A percentile compares a stretch with the other conserved stretches of the same genome.
Evolutionary conservation across 2,329 filamentous ascomycete genomes (phyloP).

Genomic region (Fusarium mundagurra): DNA sequence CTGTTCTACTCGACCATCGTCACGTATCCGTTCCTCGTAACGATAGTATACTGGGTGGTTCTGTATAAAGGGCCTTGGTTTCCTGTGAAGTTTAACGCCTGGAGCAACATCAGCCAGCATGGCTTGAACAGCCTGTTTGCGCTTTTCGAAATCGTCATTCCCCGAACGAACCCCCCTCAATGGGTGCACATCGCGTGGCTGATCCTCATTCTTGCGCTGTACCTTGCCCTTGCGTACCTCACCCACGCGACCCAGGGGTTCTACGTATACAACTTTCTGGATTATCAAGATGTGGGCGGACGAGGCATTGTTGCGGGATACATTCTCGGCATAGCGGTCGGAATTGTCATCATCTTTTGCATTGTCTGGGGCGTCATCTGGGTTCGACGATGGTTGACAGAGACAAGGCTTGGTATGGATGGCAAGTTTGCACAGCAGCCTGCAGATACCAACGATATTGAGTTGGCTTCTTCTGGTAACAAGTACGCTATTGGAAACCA

Average conservation of each 20-base stretch:
- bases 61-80: constrained; percentile 66
- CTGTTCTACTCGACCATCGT: constrained; percentile 71
- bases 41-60: constrained; percentile 75
- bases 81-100: constrained; percentile 60
- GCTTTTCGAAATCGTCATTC: constrained; percentile 77
- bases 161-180: constrained; percentile 68
- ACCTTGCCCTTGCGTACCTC: constrained; percentile 78
- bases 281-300: constrained; percentile 64
- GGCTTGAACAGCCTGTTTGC: constrained; percentile 78
- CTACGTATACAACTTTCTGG: constrained; percentile 83
- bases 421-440: constrained; percentile 53
- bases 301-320: constrained; percentile 68
- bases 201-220: constrained; percentile 75
- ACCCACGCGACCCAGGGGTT: constrained; percentile 75
- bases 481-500: constrained; percentile 30
- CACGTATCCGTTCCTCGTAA: constrained; percentile 74
- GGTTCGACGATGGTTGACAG: constrained; percentile 60
- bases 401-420: constrained; percentile 55
- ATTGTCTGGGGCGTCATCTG: constrained; percentile 62
- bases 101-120: constrained; percentile 78
- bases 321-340: constrained; percentile 67
- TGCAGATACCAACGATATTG: constrained; percentile 35
- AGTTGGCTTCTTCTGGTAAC: constrained; percentile 40
- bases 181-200: constrained; percentile 75
- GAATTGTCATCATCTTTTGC: constrained; percentile 62